phyloP scores from a whole-genome alignment of 225 moss, liverwort and hornwort species.

The Anthoceros angustus region DNA sequence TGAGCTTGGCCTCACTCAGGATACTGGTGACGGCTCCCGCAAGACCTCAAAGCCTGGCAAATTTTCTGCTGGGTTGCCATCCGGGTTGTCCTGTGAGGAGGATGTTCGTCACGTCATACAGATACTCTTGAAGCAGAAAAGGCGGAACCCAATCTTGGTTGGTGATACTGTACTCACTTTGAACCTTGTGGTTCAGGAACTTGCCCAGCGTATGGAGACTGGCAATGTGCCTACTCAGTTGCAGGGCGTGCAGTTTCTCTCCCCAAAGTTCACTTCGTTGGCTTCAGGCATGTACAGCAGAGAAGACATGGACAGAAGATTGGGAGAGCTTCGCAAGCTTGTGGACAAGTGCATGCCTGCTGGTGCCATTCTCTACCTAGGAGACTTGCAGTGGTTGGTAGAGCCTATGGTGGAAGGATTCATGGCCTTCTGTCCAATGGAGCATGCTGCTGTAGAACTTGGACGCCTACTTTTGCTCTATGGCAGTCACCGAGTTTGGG shows the following conservation, averaged over 20 bases:
- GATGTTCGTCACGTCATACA: slow-evolving; percentile 40
- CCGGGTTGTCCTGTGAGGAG: slow-evolving; percentile 15
- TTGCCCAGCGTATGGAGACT: slow-evolving; percentile 31
- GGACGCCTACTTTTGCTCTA: slow-evolving; percentile 35
- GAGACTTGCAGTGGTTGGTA: slow-evolving; percentile 66
- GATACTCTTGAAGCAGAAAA: slow-evolving; percentile 20
- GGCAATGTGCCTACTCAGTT: slow-evolving; percentile 30
- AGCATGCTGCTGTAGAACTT: slow-evolving; percentile 41
- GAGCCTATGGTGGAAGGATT: slow-evolving; percentile 40
- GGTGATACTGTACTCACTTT: slow-evolving; percentile 20
- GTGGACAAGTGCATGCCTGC: slow-evolving; percentile 58
- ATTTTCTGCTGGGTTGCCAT: too few relatives aligned
- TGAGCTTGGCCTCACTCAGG: too few relatives aligned
- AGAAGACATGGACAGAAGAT: slow-evolving; percentile 52
- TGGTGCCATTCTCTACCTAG: slow-evolving; percentile 61
- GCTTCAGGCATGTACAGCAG: slow-evolving; percentile 44
- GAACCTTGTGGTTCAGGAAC: slow-evolving; percentile 24
- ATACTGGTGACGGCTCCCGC: too few relatives aligned
- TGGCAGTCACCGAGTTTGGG: slow-evolving; percentile 42
- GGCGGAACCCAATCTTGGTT: slow-evolving; percentile 42
- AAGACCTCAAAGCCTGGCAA: too few relatives aligned
- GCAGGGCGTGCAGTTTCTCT: slow-evolving; percentile 34
- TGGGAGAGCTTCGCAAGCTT: slow-evolving; percentile 46
- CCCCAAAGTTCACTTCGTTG: slow-evolving; percentile 43
- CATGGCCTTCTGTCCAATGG: slow-evolving; percentile 33